phyloP scores from a whole-genome alignment of 208 protist species.

The Acanthamoeba sp. region DNA sequence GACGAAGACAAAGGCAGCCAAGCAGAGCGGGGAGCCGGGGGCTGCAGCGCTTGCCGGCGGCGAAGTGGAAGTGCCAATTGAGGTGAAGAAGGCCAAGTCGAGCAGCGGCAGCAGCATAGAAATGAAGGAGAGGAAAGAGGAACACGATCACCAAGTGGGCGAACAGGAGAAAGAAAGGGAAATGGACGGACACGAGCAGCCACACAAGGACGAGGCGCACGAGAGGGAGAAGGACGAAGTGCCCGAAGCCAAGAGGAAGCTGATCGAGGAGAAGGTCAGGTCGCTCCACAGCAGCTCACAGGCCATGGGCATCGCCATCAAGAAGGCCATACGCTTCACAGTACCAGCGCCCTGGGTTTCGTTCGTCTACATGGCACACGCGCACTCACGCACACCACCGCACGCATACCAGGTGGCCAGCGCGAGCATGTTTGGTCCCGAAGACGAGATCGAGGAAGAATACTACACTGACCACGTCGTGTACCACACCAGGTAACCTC shows the following conservation, averaged over 20 bases:
- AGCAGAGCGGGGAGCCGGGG: too few relatives aligned
- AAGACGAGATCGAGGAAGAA: slow-evolving; percentile 9
- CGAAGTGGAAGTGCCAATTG: too few relatives aligned
- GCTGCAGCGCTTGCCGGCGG: too few relatives aligned
- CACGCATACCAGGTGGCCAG: not conserved
- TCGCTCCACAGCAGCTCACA: slow-evolving; percentile 18
- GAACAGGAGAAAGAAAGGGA: not conserved
- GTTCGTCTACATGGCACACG: not conserved
- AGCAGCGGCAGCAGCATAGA: not conserved
- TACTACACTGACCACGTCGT: not conserved
- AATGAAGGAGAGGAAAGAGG: not conserved
- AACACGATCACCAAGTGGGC: not conserved
- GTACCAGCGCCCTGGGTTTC: not conserved
- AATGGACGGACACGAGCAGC: not conserved
- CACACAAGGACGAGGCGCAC: not conserved
- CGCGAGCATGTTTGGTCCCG: not conserved
- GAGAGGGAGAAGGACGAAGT: not conserved
- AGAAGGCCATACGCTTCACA: slow-evolving; percentile 12
- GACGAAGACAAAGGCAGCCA: too few relatives aligned
- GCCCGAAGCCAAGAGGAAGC: not conserved
- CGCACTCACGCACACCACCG: too few relatives aligned
- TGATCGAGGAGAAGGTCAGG: not conserved
- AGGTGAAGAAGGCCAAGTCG: not conserved
- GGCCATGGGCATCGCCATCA: slow-evolving; percentile 21
- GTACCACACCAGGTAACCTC: slow-evolving; percentile 19